A percentile compares a stretch with the other conserved stretches of the same genome.
phyloP scores from a whole-genome alignment of 2,329 filamentous ascomycete genomes.

The Teratosphaeriaceae sp. region DNA sequence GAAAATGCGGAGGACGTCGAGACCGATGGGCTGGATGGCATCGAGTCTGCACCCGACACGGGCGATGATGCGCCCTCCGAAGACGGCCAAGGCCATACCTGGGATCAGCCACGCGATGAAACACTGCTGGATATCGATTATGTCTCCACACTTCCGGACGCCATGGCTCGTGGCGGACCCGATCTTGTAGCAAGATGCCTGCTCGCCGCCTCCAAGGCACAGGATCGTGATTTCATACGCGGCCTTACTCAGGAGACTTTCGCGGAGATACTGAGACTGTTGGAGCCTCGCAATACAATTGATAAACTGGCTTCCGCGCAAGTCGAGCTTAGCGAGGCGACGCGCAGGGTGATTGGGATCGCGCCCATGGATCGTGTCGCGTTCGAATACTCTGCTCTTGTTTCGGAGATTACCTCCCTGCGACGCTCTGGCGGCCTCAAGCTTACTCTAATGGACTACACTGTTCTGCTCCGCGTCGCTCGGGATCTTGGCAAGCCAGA shows the following conservation, averaged over 20 bases:
- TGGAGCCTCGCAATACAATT: conserved; percentile 53
- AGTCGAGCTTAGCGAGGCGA: conserved; percentile 43
- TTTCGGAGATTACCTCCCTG: conserved; percentile 33
- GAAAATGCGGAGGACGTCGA: conserved; percentile 5
- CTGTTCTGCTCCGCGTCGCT: conserved; percentile 47
- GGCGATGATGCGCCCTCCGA: background rate
- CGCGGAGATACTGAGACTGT: conserved; percentile 54
- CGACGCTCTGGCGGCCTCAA: conserved; percentile 31
- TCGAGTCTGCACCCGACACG: background rate
- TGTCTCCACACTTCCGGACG: conserved; percentile 13
- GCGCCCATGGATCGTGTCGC: conserved; percentile 33
- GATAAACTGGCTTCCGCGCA: conserved; percentile 42
- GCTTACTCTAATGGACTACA: conserved; percentile 44
- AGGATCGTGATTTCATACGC: conserved; percentile 23
- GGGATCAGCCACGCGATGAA: background rate
- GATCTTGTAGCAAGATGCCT: conserved; percentile 23
- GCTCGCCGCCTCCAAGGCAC: conserved; percentile 13
- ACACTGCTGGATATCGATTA: conserved; percentile 20
- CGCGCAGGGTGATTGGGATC: conserved; percentile 38
- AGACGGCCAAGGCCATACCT: background rate
- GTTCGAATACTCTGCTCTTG: conserved; percentile 32
- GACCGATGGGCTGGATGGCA: background rate
- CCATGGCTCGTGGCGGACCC: conserved; percentile 15
- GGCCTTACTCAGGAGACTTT: conserved; percentile 51
- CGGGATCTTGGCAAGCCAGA: conserved; percentile 40